A percentile compares a stretch with the other conserved stretches of the same genome.
These are phyloP conservation scores for Zoysia matrella DNA, from an alignment of 202 grass and related monocot genomes.

Conservation along the genomic window DNA sequence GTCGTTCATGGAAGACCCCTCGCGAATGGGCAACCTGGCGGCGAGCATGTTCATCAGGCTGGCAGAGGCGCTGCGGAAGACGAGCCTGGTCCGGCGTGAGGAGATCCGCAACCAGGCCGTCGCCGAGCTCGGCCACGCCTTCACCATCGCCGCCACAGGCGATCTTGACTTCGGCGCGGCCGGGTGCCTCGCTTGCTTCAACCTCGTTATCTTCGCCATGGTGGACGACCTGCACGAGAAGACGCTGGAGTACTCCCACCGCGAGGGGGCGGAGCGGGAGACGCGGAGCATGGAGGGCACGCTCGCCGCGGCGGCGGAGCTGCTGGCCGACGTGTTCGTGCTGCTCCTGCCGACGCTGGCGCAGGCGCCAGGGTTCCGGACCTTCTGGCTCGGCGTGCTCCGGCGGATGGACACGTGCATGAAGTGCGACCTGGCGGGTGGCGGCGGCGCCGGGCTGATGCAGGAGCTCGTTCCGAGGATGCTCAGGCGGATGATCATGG, in stretches of 20 bases:
- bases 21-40: constrained; percentile 58
- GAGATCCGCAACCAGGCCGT: constrained; percentile 86
- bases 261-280: constrained; percentile 72
- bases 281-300: constrained; percentile 84
- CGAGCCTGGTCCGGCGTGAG: constrained; percentile 78
- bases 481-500: constrained; percentile 81
- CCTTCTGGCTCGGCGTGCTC: constrained; percentile 88
- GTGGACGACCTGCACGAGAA: constrained; percentile 93
- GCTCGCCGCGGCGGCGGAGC: constrained; percentile 59
- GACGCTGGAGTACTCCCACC: constrained; percentile 83
- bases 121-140: constrained; percentile 59
- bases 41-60: constrained; percentile 84
- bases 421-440: constrained; percentile 65
- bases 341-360: constrained; percentile 61
- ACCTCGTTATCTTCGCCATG: constrained; percentile 85
- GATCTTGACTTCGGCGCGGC: constrained; percentile 62
- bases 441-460: constrained; percentile 55
- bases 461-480: constrained; percentile 66
- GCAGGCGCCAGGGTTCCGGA: constrained; percentile 74
- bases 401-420: constrained; percentile 94
- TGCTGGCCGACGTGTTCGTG: constrained; percentile 74
- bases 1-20: constrained; percentile 37
- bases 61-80: constrained; percentile 78
- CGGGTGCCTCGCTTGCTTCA: constrained; percentile 74
- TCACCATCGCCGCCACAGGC: constrained; percentile 48